Evolutionary conservation across 768 basidiomycete genomes (phyloP), one percentile per base, ranked within the genome.

Genomic region (Sarcomyxa edulis): DNA sequence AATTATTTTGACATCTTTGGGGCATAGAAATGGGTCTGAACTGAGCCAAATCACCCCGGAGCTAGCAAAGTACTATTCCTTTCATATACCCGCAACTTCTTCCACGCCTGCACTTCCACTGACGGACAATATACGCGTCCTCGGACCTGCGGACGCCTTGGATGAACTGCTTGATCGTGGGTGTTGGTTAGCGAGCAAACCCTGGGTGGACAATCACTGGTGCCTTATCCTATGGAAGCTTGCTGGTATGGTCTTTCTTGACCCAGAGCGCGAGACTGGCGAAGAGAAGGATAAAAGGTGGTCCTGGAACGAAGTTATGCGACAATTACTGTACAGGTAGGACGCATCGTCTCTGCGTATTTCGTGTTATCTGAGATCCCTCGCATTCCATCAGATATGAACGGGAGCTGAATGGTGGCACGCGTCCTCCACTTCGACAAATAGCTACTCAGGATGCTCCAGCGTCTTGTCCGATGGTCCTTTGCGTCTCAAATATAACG

Each of bases 131-230:
- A 44, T 44, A 4, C 40, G 45, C 18, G n/a, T n/a, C n/a, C 61
- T 78, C 0, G 82, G 74, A 8, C 61, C 78, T n/a, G 47, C 62
- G 2, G 73, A 69, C 9, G 84, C 78, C 1, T 60, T 84, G 12
- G 55, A 70, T 18, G 66, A 78, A 42, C 60, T 92, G 7, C 61
- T 69, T 3, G 56, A 57, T 16, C 63, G 54, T 7, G 87, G 84
- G 0, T 93, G 90, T 45, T 55, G 51, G 2, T 69, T 90, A 16
- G 86, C 77, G 2, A 86, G 80, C 6, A 66, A 78, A 46, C 59
- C 68, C 16, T 99, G 96, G 96, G 81, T 96, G 1, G 76, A 85
- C 35, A 97, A 97, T 50, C 93, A 96, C 49, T 99, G 92, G 88
- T 58, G 64, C 7, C 61, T 93, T 31, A 78, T 98, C 21, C 69